Evolutionary conservation across 1,284 basidiomycete species (phyloP).

Genomic region (Afroboletus lepidellus): DNA sequence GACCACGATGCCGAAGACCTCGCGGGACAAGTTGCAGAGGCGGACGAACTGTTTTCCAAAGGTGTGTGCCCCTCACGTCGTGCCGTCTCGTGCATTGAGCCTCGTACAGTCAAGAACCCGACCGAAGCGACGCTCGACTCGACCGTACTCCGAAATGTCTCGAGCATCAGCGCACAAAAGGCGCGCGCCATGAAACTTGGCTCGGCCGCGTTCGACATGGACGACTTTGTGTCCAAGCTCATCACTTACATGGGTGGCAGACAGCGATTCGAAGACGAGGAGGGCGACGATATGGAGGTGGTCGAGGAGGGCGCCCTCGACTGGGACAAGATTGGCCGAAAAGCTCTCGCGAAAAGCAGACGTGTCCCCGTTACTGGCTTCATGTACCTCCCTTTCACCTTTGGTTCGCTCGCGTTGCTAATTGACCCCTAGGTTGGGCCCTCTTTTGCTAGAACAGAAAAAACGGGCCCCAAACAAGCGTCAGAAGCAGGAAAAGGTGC

Average conservation of each 20-base stretch:
- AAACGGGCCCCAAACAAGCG: slow-evolving; percentile 59
- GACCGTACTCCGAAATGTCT: slow-evolving; percentile 64
- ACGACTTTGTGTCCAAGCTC: slow-evolving; percentile 77
- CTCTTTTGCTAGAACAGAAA: slow-evolving; percentile 75
- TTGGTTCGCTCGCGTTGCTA: slow-evolving; percentile 2
- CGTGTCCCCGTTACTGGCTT: slow-evolving; percentile 74
- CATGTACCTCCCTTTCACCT: slow-evolving; percentile 61
- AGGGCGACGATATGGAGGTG: slow-evolving; percentile 45
- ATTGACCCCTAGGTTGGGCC: slow-evolving; percentile 60
- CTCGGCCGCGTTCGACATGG: slow-evolving; percentile 77
- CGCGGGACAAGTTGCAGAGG: slow-evolving; percentile 50
- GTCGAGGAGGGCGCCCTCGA: slow-evolving; percentile 50
- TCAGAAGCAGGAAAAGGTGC: slow-evolving; percentile 70
- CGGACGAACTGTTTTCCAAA: slow-evolving; percentile 60
- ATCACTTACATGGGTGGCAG: slow-evolving; percentile 71
- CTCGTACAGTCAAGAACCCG: slow-evolving; percentile 63
- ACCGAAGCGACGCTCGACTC: slow-evolving; percentile 82
- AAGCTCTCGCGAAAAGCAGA: slow-evolving; percentile 70
- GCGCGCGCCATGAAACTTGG: slow-evolving; percentile 85
- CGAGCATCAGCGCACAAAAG: slow-evolving; percentile 71
- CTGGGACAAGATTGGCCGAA: slow-evolving; percentile 74
- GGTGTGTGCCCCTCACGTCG: slow-evolving; percentile 38
- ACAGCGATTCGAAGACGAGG: slow-evolving; percentile 46
- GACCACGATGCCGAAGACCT: slow-evolving; percentile 58
- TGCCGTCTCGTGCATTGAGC: slow-evolving; percentile 3